phyloP scores from a whole-genome alignment of 1,284 basidiomycete genomes.

The Papiliotrema fonsecae region DNA sequence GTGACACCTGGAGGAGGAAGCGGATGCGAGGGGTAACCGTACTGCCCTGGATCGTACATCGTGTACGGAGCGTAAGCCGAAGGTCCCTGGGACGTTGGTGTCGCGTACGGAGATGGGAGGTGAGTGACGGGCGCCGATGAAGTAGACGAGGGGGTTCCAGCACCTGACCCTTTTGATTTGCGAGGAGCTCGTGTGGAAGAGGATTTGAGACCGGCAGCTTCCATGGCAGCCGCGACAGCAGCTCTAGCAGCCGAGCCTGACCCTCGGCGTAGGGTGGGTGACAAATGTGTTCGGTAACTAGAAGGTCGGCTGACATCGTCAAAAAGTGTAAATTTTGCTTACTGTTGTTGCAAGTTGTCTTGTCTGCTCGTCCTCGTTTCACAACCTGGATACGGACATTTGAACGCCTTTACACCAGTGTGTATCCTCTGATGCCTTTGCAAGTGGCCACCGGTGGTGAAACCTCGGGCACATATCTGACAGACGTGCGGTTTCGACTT shows the following conservation, averaged over 20 bases:
- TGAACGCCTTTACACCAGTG: slow-evolving; percentile 47
- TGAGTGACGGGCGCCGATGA: slow-evolving; percentile 26
- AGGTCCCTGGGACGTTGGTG: slow-evolving; percentile 32
- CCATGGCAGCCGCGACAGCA: slow-evolving; percentile 44
- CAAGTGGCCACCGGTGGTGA: slow-evolving; percentile 45
- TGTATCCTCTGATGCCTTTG: slow-evolving; percentile 46
- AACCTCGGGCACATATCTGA: slow-evolving; percentile 38
- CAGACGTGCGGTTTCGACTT: slow-evolving; percentile 46
- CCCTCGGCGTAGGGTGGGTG: slow-evolving; percentile 41
- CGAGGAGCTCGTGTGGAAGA: slow-evolving; percentile 34
- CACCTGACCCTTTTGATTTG: slow-evolving; percentile 39
- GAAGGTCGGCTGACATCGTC: not conserved
- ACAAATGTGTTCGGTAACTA: slow-evolving; percentile 45
- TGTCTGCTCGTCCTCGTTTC: slow-evolving; percentile 44
- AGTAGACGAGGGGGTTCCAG: slow-evolving; percentile 39
- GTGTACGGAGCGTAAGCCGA: slow-evolving; percentile 37
- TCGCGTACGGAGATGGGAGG: slow-evolving; percentile 39
- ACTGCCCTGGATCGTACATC: slow-evolving; percentile 35
- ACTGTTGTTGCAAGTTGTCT: slow-evolving; percentile 47
- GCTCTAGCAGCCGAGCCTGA: slow-evolving; percentile 41
- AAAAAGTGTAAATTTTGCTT: slow-evolving; percentile 8
- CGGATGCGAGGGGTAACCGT: slow-evolving; percentile 32
- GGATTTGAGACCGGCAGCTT: slow-evolving; percentile 43
- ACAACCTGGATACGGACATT: slow-evolving; percentile 45
- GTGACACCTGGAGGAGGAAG: slow-evolving; percentile 28